These are phyloP conservation scores for Aspergillus bridgeri DNA, from an alignment of 495 filamentous ascomycete genomes.

Conservation along the genomic window DNA sequence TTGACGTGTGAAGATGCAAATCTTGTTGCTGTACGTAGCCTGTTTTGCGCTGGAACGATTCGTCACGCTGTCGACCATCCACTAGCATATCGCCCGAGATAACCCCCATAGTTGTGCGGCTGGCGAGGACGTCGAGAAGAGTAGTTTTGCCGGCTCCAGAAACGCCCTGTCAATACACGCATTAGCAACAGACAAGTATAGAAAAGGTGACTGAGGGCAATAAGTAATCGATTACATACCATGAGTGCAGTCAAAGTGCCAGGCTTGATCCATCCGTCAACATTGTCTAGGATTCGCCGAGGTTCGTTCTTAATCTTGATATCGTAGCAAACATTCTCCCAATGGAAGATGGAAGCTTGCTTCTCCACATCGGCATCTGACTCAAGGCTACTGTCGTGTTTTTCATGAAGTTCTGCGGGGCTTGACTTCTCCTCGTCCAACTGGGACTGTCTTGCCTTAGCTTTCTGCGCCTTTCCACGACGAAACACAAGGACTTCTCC, in stretches of 20 bases:
- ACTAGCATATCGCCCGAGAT: slow-evolving; percentile 50
- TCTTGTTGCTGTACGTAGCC: slow-evolving; percentile 94
- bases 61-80: slow-evolving; percentile 52
- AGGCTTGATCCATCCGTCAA: slow-evolving; percentile 62
- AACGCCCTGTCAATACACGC: slow-evolving; percentile 25
- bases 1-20: slow-evolving; percentile 76
- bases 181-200: background rate
- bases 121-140: slow-evolving; percentile 52
- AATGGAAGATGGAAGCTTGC: slow-evolving; percentile 58
- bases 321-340: slow-evolving; percentile 63
- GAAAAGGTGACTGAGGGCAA: background rate
- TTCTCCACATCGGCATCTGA: slow-evolving; percentile 40
- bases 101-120: slow-evolving; percentile 44
- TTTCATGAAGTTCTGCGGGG: background rate
- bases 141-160: slow-evolving; percentile 60
- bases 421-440: slow-evolving; percentile 14
- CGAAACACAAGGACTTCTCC: slow-evolving; percentile 43
- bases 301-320: slow-evolving; percentile 50
- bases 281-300: slow-evolving; percentile 49
- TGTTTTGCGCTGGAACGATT: slow-evolving; percentile 82
- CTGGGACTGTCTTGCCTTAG: slow-evolving; percentile 11
- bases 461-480: slow-evolving; percentile 19
- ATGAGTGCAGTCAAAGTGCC: slow-evolving; percentile 63
- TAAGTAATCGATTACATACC: slow-evolving; percentile 11
- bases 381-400: slow-evolving; percentile 16